These are phyloP conservation scores for Aspergillus glaucus DNA, from an alignment of 2,329 filamentous ascomycete species.

Conservation along the genomic window DNA sequence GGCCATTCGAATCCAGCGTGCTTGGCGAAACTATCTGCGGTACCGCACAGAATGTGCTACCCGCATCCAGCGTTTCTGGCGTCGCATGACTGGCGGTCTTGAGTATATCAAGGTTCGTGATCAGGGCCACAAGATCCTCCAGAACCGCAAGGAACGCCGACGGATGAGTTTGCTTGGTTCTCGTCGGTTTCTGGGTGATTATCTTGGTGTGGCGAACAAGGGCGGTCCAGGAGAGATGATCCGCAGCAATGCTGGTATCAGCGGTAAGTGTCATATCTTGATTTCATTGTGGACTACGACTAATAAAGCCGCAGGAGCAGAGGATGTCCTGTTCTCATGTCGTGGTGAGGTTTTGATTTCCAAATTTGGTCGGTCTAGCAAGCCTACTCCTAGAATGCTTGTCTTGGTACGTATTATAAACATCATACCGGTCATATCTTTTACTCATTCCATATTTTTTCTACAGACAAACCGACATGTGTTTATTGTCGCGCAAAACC, in stretches of 20 bases:
- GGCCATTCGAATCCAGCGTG: slow-evolving; percentile 93
- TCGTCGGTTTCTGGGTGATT: slow-evolving; percentile 88
- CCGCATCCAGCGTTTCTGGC: slow-evolving; percentile 91
- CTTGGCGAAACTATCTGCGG: slow-evolving; percentile 92
- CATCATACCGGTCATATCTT: background rate
- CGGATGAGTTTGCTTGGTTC: slow-evolving; percentile 88
- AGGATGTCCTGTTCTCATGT: slow-evolving; percentile 81
- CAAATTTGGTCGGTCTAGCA: slow-evolving; percentile 94
- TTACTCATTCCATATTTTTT: background rate
- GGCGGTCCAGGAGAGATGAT: slow-evolving; percentile 77
- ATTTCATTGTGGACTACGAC: background rate
- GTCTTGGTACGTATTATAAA: slow-evolving; percentile 50
- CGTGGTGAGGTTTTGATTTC: slow-evolving; percentile 83
- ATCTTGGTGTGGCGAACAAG: slow-evolving; percentile 77
- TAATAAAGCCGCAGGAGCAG: slow-evolving; percentile 36
- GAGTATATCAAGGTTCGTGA: slow-evolving; percentile 86
- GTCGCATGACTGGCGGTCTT: slow-evolving; percentile 82
- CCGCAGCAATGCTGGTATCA: slow-evolving; percentile 65
- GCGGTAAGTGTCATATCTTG: slow-evolving; percentile 42
- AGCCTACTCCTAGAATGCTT: slow-evolving; percentile 77
- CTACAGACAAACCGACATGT: slow-evolving; percentile 68
- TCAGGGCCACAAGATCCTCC: slow-evolving; percentile 74
- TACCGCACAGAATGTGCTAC: slow-evolving; percentile 90
- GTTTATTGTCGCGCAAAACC: slow-evolving; percentile 78
- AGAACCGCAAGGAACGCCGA: slow-evolving; percentile 81